Conservation (phyloP, 345 rosid genomes). For the Gossypioides kirkii region DNA sequence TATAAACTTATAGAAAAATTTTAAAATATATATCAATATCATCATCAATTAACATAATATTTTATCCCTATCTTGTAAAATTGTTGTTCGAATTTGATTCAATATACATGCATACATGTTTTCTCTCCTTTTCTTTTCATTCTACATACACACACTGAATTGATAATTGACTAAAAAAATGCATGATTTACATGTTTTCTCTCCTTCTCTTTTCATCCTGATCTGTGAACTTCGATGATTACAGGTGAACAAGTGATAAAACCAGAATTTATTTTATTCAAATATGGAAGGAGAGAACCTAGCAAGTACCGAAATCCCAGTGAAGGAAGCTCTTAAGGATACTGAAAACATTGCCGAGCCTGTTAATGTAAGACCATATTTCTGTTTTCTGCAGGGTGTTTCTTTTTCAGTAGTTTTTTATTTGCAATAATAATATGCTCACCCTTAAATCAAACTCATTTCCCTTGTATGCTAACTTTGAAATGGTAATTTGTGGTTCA, state of each 20-base stretch:
- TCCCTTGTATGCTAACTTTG: neutral
- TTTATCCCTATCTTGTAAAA: no score
- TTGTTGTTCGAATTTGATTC: no score
- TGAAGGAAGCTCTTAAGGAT: slow-evolving; percentile 37
- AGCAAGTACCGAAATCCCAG: slow-evolving; percentile 50
- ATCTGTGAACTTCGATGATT: slow-evolving; percentile 12
- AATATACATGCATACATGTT: no score
- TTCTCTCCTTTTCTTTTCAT: no score
- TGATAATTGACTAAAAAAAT: no score
- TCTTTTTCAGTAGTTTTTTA: neutral
- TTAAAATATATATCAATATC: no score
- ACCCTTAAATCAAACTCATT: neutral
- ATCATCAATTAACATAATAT: no score
- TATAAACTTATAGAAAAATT: no score
- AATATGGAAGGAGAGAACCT: slow-evolving; percentile 60
- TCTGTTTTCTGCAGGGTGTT: slow-evolving; percentile 3
- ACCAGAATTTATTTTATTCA: neutral
- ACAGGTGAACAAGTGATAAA: neutral
- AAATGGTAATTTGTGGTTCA: neutral
- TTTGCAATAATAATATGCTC: neutral
- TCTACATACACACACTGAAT: no score
- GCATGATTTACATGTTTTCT: neutral
- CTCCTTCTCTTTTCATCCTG: slow-evolving; percentile 4
- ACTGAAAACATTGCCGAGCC: slow-evolving; percentile 32
- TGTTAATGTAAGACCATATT: slow-evolving; percentile 44